Base-by-base conservation (phyloP, 345 rosid genomes). In the Balakata baccata region DNA sequence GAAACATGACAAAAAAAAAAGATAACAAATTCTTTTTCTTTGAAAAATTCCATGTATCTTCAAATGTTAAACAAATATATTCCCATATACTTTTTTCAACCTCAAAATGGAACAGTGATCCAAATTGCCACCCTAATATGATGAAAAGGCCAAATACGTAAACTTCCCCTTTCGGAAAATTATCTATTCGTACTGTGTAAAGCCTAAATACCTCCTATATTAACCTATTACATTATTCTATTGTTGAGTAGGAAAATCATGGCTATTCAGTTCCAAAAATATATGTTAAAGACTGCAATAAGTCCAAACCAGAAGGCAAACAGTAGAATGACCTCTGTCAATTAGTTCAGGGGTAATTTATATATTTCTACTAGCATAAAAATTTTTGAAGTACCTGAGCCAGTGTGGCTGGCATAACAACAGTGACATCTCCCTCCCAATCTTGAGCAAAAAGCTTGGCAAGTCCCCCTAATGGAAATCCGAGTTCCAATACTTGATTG, bases 391-490 rank as follows among this genome's bases (percentile, higher is more conserved):
- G 49, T 84, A 95, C 99, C 99, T 95, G 99, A 81, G 97, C 85
- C 61, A 89, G 86, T 16, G 99, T 92, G 74, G 99, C 97, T 47
- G 99, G 97, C 96, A 92, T 91, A 65, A 95, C 98, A 74, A 95
- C 96, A 59, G 98, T 95, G 71, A 95, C 93, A 78, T 95, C 99
- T 7, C 99, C 99, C 79, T 95, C 99, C 99, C 99, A 92, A 52
- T 95, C 99, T 78, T 95, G 99, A 78, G 98, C 94, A 83, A 91
- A 92, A 58, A 95, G 88, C 87, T 82, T 90, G 39, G 99, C 97
- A 13, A 95, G 71, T 81, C 99, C 98, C 66, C 99, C 98, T 0
- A 95, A 76, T 0, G 94, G 99, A 82, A 95, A 95, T 52, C 99
- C 99, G 6, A 95, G 96, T 83, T 89, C 97, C 78, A 92, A 50